phyloP scores from a whole-genome alignment of 345 rosid genomes.

The Brassica incana region DNA sequence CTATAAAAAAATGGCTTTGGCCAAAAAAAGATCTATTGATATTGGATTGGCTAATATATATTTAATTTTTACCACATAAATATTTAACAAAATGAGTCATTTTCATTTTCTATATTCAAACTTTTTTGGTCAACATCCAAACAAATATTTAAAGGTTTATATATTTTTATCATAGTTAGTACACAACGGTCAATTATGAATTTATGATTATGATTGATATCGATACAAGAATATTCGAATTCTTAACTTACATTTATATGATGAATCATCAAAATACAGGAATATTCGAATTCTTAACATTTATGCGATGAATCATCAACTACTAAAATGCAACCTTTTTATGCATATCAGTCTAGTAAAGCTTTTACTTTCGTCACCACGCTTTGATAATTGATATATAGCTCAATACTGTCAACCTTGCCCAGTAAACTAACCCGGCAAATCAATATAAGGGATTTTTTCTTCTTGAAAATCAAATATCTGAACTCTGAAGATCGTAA shows the following conservation, averaged over 20 bases:
- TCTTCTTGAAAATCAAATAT: neutral
- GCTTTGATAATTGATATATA: neutral
- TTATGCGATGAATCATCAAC: neutral
- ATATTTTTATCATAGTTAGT: neutral
- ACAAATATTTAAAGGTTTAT: neutral
- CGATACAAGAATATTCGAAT: neutral
- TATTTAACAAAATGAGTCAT: neutral
- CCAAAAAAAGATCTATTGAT: neutral
- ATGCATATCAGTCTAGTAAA: neutral
- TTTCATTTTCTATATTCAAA: neutral
- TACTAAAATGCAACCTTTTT: neutral
- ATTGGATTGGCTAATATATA: neutral
- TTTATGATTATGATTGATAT: neutral
- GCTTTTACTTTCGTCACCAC: neutral
- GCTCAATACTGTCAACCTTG: neutral
- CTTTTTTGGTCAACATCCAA: neutral
- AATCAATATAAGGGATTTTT: neutral
- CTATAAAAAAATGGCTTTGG: neutral
- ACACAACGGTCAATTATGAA: neutral
- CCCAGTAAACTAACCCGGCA: neutral
- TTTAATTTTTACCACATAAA: neutral
- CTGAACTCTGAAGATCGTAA: neutral
- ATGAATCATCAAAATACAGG: neutral
- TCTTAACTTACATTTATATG: neutral
- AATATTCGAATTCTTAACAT: neutral